These are phyloP conservation scores for Suillus occidentalis DNA, from an alignment of 768 basidiomycete species.

Conservation along the genomic window DNA sequence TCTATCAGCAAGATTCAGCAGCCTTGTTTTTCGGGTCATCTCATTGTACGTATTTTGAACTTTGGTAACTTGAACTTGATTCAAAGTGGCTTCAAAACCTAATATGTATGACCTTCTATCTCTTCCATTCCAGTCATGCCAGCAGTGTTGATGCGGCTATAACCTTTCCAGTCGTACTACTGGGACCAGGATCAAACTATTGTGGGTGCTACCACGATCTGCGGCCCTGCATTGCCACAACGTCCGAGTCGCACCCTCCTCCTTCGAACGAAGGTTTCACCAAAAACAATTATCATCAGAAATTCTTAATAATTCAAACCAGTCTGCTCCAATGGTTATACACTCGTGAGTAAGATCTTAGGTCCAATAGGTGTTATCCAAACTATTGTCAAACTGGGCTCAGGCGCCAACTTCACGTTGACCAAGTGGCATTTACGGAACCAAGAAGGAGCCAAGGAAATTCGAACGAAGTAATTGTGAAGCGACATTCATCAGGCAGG, in stretches of 20 bases:
- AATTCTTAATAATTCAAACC: neutral
- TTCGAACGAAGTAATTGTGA: neutral
- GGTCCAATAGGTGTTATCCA: neutral
- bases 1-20: too few relatives aligned
- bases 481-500: neutral
- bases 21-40: too few relatives aligned
- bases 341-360: neutral
- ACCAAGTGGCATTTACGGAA: neutral
- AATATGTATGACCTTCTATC: neutral
- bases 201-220: neutral
- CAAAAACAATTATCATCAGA: neutral
- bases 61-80: neutral
- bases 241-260: too few relatives aligned
- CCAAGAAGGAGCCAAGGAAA: neutral
- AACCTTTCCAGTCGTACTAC: neutral
- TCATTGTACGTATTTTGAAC: neutral
- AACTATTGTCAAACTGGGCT: neutral
- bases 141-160: neutral
- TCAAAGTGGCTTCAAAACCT: neutral
- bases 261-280: neutral
- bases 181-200: neutral
- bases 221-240: neutral
- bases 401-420: neutral
- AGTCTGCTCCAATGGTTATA: neutral
- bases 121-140: neutral